These are phyloP conservation scores for Botrytis galanthina DNA, from an alignment of 2,329 filamentous ascomycete species.

Conservation along the genomic window DNA sequence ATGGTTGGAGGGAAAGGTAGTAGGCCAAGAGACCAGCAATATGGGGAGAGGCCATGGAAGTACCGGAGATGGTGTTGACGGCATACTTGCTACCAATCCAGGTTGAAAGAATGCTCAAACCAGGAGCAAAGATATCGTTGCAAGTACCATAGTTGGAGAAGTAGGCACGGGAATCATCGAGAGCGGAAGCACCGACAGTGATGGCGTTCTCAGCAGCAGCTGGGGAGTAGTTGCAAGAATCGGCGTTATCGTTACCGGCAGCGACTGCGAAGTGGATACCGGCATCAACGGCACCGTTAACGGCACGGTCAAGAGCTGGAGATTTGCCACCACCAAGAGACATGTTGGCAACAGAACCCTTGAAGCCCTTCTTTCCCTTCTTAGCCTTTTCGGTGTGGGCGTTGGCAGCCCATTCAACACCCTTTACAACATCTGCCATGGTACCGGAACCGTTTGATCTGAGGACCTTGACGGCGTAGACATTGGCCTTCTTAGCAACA, in stretches of 20 bases:
- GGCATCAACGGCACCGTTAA: slow-evolving; percentile 87
- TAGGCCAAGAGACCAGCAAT: slow-evolving; percentile 96
- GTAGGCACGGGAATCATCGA: slow-evolving; percentile 95
- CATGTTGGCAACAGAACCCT: slow-evolving; percentile 99
- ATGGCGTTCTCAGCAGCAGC: slow-evolving; percentile 88
- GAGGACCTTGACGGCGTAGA: slow-evolving; percentile 98
- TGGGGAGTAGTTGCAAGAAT: slow-evolving; percentile 99
- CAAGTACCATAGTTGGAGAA: slow-evolving; percentile 99
- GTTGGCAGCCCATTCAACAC: slow-evolving; percentile 90
- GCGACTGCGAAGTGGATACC: slow-evolving; percentile 98
- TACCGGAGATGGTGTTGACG: slow-evolving; percentile 98
- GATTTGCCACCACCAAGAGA: slow-evolving; percentile 98
- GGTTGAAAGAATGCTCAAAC: slow-evolving; percentile 94
- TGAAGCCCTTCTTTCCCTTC: slow-evolving; percentile 92
- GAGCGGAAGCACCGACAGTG: slow-evolving; percentile 91
- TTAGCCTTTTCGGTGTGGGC: slow-evolving; percentile 73
- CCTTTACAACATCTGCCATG: slow-evolving; percentile 98
- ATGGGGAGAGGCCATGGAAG: slow-evolving; percentile 98
- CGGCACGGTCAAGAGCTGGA: slow-evolving; percentile 81
- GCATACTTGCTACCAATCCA: slow-evolving; percentile 97
- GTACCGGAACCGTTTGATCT: slow-evolving; percentile 95
- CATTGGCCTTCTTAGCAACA: slow-evolving; percentile 97
- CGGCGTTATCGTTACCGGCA: slow-evolving; percentile 97
- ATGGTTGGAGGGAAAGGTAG: slow-evolving; percentile 92
- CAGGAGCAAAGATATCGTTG: slow-evolving; percentile 98